Base-by-base conservation (phyloP, 257 asterid genomes). In the Mitragyna speciosa region DNA sequence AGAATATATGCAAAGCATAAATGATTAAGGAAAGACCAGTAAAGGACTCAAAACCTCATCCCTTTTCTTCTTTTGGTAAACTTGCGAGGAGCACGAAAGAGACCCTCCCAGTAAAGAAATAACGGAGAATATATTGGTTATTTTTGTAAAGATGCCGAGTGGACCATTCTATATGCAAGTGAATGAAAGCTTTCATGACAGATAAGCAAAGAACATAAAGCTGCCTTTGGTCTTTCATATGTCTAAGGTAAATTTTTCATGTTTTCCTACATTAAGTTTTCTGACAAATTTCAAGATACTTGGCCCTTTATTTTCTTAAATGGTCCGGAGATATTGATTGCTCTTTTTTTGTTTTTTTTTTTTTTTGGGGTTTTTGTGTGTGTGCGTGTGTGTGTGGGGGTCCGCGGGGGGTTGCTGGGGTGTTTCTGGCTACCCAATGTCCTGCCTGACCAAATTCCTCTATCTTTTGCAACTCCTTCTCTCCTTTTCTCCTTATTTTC, bases 21-120 rank as follows among this genome's bases (percentile, higher is more conserved):
- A 73, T 76, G 82, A 83, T 83, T 78, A 65, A 52, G 81, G 80
- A 63, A 85, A 85, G 86, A 63, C 39, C 36, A 71, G 28, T 22
- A 22, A 36, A 52, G 73, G 70, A 45, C 54, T 56, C 22, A 64
- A 56, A 80, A 56, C 84, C 86, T 83, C 83, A 83, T 80, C 76
- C 30, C 49, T 80, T 83, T 78, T 85, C 87, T 86, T 84, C 75
- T 83, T 86, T 81, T 83, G 86, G 89, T 72, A 86, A 86, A 76
- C 77, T 61, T 31, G 76, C 69, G 49, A 77, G 73, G 56, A 77
- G 77, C 83, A 72, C 72, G 72, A 61, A 68, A 73, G 76, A 70
- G 69, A 59, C 28, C 73, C 76, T 56, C 84, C 72, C 52, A 79
- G 77, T 48, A 76, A 66, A 43, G 41, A 72, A 73, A 79, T 48